These are phyloP conservation scores for Mycena metata DNA, from an alignment of 768 basidiomycete genomes.

Conservation along the genomic window DNA sequence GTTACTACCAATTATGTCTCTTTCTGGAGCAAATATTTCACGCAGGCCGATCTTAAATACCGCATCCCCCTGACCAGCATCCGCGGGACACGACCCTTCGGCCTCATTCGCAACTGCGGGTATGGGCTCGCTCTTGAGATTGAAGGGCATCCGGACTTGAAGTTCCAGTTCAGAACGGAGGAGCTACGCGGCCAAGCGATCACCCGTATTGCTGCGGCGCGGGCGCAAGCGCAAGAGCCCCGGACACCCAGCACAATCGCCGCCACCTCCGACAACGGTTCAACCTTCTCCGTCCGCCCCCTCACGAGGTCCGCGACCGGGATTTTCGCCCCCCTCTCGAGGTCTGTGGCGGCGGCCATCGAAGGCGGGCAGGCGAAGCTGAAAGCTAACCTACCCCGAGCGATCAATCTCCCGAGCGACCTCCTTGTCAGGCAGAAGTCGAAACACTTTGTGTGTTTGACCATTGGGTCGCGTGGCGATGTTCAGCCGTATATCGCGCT, in stretches of 20 bases:
- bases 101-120: slow-evolving; percentile 42
- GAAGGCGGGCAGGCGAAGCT: slow-evolving; percentile 45
- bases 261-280: background rate
- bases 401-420: slow-evolving; percentile 61
- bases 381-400: slow-evolving; percentile 56
- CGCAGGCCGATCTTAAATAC: slow-evolving; percentile 53
- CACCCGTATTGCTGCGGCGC: slow-evolving; percentile 47
- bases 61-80: slow-evolving; percentile 59
- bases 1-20: slow-evolving; percentile 55
- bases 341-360: slow-evolving; percentile 51
- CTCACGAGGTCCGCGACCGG: slow-evolving; percentile 49
- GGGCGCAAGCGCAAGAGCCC: slow-evolving; percentile 32
- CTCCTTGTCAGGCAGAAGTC: slow-evolving; percentile 48
- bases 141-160: slow-evolving; percentile 59
- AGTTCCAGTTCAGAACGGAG: slow-evolving; percentile 63
- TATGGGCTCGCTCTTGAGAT: slow-evolving; percentile 60
- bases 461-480: slow-evolving; percentile 76
- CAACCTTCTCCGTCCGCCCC: background rate
- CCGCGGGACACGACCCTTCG: slow-evolving; percentile 54
- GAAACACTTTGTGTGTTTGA: slow-evolving; percentile 72
- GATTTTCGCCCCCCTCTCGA: slow-evolving; percentile 61
- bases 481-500: slow-evolving; percentile 76
- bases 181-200: slow-evolving; percentile 61
- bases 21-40: slow-evolving; percentile 62
- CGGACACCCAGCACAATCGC: slow-evolving; percentile 22